phyloP scores from a whole-genome alignment of 371 early-diverging fungal genomes.

The Rhizopus delemar region DNA sequence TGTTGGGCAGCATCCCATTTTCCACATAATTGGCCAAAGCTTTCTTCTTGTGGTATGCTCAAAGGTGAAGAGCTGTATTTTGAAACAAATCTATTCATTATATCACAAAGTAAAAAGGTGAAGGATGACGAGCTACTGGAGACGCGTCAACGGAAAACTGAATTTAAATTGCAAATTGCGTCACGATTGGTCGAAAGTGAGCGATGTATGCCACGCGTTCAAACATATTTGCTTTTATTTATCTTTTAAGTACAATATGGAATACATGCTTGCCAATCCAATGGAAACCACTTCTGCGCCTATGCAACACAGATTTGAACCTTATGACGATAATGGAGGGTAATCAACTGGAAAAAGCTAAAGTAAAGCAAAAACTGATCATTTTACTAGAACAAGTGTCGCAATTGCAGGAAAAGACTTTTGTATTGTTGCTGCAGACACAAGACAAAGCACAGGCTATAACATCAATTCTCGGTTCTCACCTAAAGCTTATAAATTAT shows the following conservation, averaged over 20 bases:
- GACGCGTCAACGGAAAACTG: constrained; percentile 12
- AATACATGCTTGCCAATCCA: constrained; percentile 34
- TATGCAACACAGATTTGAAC: constrained; percentile 71
- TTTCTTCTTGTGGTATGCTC: constrained; percentile 38
- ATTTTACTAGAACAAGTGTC: constrained; percentile 76
- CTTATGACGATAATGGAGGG: constrained; percentile 83
- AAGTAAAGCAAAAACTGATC: not conserved
- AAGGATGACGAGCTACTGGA: constrained; percentile 4
- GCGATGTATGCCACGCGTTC: constrained; percentile 3
- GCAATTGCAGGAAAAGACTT: constrained; percentile 96
- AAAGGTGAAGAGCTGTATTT: constrained; percentile 55
- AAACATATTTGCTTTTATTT: constrained; percentile 7
- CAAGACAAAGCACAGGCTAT: constrained; percentile 96
- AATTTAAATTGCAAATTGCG: constrained; percentile 1
- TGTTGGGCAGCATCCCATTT: constrained; percentile 66
- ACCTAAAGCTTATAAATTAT: constrained; percentile 91
- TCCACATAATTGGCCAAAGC: constrained; percentile 38
- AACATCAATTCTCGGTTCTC: constrained; percentile 93
- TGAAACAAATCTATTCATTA: constrained; percentile 62
- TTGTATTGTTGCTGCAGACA: constrained; percentile 95
- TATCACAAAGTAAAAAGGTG: constrained; percentile 1
- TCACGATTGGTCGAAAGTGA: not conserved
- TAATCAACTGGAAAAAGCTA: constrained; percentile 24
- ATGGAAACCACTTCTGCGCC: constrained; percentile 48
- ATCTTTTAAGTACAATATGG: constrained; percentile 13